Percentiles rank a stretch among this genome's conserved stretches.
Evolutionary conservation across 371 early-diverging fungal genomes (phyloP).

Genomic region (Mucor racemosus): DNA sequence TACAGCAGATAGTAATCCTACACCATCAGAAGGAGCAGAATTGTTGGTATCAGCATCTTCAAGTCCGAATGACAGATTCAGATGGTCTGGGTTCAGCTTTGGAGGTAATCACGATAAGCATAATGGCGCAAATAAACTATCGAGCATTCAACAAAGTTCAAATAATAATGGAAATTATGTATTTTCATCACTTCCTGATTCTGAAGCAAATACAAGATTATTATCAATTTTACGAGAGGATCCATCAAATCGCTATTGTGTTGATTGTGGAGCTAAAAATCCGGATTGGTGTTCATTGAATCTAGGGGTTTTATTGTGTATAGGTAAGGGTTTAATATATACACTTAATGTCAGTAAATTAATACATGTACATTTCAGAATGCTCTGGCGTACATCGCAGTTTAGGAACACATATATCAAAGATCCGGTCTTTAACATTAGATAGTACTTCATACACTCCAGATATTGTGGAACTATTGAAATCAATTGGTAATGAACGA

Average conservation of each 20-base stretch:
- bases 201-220: constrained; percentile 15
- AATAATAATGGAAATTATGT: constrained; percentile 7
- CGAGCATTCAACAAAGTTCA: not conserved
- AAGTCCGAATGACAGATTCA: constrained; percentile 23
- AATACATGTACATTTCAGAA: constrained; percentile 40
- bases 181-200: constrained; percentile 9
- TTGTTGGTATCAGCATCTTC: constrained; percentile 17
- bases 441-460: constrained; percentile 76
- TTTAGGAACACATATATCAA: constrained; percentile 90
- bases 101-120: not conserved
- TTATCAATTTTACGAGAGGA: constrained; percentile 50
- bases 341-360: too few species aligned
- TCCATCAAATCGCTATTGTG: constrained; percentile 73
- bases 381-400: constrained; percentile 98
- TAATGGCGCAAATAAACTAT: not conserved
- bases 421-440: constrained; percentile 83
- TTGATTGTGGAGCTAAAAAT: constrained; percentile 80
- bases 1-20: not conserved
- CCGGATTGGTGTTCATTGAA: constrained; percentile 96
- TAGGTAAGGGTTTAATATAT: constrained; percentile 54
- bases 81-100: constrained; percentile 38
- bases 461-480: constrained; percentile 61
- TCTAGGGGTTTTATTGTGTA: constrained; percentile 92
- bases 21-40: not conserved
- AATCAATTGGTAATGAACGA: constrained; percentile 60